Conservation (phyloP, 139 green algal genomes). For the Chlorella sp. region DNA sequence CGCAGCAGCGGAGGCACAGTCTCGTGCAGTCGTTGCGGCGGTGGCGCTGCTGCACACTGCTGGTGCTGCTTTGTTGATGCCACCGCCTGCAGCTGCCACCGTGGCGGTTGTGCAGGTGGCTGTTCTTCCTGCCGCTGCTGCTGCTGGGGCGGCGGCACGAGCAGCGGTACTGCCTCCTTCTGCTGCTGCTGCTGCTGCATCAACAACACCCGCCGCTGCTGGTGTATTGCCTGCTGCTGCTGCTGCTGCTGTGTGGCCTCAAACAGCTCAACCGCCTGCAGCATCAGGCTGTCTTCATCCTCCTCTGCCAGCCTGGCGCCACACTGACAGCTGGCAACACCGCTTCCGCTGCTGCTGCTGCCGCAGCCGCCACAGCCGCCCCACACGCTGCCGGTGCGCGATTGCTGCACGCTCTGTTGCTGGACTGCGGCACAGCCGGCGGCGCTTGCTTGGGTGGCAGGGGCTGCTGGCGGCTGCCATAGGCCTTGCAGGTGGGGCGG, state of each 20-base stretch:
- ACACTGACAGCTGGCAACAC: background rate
- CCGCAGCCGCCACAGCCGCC: background rate
- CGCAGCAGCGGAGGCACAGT: background rate
- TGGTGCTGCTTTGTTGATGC: background rate
- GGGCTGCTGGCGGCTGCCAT: background rate
- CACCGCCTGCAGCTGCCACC: background rate
- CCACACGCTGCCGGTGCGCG: background rate
- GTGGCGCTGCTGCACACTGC: background rate
- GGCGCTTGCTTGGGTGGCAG: background rate
- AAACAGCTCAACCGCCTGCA: slow-evolving; percentile 6
- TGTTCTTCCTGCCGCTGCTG: background rate
- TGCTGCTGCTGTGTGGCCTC: background rate
- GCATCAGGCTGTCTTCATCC: slow-evolving; percentile 20
- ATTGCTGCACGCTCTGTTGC: background rate
- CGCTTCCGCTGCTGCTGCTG: background rate
- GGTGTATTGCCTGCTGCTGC: background rate
- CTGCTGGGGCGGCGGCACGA: background rate
- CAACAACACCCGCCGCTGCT: background rate
- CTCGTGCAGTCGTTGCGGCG: background rate
- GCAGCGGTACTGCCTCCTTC: background rate
- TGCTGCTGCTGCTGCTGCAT: background rate
- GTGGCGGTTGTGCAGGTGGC: background rate
- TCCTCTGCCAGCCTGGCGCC: background rate
- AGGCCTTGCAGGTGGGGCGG: slow-evolving; percentile 33
- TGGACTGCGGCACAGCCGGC: background rate